phyloP scores from a whole-genome alignment of 306 rosid genomes.

The Casuarina equisetifolia region DNA sequence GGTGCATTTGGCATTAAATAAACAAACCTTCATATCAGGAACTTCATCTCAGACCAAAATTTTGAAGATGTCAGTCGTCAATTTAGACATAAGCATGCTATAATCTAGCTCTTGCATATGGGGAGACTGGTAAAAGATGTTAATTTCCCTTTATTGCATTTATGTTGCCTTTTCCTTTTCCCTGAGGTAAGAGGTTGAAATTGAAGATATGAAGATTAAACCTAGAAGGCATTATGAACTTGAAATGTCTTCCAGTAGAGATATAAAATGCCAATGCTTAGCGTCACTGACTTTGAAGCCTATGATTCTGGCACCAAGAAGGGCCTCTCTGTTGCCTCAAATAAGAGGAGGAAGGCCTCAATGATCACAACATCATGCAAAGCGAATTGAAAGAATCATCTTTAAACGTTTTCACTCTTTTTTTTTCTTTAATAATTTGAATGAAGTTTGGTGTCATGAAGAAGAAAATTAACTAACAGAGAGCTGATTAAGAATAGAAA shows the following conservation, averaged over 20 bases:
- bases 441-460: not conserved
- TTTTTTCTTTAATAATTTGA: no score
- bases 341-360: not conserved
- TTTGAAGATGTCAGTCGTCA: not conserved
- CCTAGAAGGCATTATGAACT: not conserved
- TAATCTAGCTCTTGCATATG: not conserved
- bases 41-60: not conserved
- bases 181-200: not conserved
- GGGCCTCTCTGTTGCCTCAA: not conserved
- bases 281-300: not conserved
- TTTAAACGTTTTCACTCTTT: no score
- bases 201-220: not conserved
- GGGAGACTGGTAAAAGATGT: not conserved
- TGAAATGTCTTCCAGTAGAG: not conserved
- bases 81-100: not conserved
- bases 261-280: no score
- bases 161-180: not conserved
- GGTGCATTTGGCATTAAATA: no score
- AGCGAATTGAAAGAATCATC: not conserved
- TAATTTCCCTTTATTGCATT: not conserved
- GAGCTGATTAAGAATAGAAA: no score
- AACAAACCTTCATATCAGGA: not conserved
- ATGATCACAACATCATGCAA: not conserved
- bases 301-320: not conserved
- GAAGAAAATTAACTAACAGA: not conserved